phyloP scores from a whole-genome alignment of 2,329 filamentous ascomycete genomes.

The Chaetomium olivaceum region DNA sequence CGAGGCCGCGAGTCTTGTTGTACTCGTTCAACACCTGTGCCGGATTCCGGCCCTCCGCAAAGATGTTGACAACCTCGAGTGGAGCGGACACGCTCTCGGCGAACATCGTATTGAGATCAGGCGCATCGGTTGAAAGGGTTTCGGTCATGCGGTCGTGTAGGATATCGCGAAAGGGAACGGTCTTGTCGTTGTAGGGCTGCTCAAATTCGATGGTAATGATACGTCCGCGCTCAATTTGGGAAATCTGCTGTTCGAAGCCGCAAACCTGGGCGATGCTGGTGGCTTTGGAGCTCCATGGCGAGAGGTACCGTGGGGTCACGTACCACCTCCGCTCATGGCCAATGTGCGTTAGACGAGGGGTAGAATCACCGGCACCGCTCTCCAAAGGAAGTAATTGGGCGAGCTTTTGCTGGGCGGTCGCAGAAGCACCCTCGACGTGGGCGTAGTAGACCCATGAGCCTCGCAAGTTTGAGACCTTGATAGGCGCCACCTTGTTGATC shows the following conservation, averaged over 20 bases:
- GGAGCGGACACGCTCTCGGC: slow-evolving; percentile 62
- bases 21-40: slow-evolving; percentile 75
- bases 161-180: slow-evolving; percentile 63
- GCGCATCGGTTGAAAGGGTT: slow-evolving; percentile 65
- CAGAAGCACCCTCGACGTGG: slow-evolving; percentile 53
- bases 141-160: slow-evolving; percentile 97
- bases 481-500: slow-evolving; percentile 43
- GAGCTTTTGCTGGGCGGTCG: slow-evolving; percentile 48
- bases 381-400: slow-evolving; percentile 49
- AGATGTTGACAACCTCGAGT: slow-evolving; percentile 75
- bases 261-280: slow-evolving; percentile 93
- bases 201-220: slow-evolving; percentile 69
- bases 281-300: slow-evolving; percentile 96
- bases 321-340: slow-evolving; percentile 52
- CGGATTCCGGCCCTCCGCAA: slow-evolving; percentile 63
- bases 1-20: slow-evolving; percentile 81
- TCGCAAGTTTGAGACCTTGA: slow-evolving; percentile 50
- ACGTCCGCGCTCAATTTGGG: slow-evolving; percentile 85
- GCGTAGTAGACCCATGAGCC: slow-evolving; percentile 68
- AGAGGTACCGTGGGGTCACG: slow-evolving; percentile 83
- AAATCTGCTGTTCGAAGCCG: slow-evolving; percentile 67
- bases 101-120: slow-evolving; percentile 76
- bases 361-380: slow-evolving; percentile 35
- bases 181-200: slow-evolving; percentile 48
- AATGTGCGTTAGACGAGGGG: slow-evolving; percentile 38